Conservation (phyloP, 805 yeast species). For the Cyberlindnera maclurae region DNA sequence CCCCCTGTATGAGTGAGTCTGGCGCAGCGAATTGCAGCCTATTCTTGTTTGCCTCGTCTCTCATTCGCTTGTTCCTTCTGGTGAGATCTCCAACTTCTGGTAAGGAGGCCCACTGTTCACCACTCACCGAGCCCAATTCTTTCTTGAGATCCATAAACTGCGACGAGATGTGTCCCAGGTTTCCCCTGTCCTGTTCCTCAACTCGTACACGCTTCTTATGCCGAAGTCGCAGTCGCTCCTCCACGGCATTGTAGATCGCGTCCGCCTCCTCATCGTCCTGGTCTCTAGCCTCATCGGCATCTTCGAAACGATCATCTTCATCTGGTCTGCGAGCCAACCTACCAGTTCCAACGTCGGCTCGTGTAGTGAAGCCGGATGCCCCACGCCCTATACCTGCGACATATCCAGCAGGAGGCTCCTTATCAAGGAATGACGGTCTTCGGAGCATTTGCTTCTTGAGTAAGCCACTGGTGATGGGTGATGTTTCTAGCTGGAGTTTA, state of each 20-base stretch:
- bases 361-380: constrained; percentile 86
- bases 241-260: constrained; percentile 58
- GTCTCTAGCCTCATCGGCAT: constrained; percentile 27
- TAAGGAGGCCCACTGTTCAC: constrained; percentile 69
- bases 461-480: no score
- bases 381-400: constrained; percentile 94
- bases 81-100: constrained; percentile 92
- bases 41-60: constrained; percentile 53
- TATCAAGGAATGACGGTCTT: constrained; percentile 52
- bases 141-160: constrained; percentile 67
- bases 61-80: constrained; percentile 61
- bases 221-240: constrained; percentile 37
- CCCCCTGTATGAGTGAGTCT: constrained; percentile 47
- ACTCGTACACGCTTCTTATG: constrained; percentile 18
- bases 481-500: no score
- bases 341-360: constrained; percentile 63
- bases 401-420: constrained; percentile 84
- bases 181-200: constrained; percentile 21
- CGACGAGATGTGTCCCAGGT: constrained; percentile 29
- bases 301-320: constrained; percentile 14
- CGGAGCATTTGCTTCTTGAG: neutral
- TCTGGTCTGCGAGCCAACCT: constrained; percentile 23
- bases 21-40: constrained; percentile 80
- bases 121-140: constrained; percentile 48
- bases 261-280: constrained; percentile 78